phyloP scores from a whole-genome alignment of 2,329 filamentous ascomycete genomes.

The Talaromyces sp. region DNA sequence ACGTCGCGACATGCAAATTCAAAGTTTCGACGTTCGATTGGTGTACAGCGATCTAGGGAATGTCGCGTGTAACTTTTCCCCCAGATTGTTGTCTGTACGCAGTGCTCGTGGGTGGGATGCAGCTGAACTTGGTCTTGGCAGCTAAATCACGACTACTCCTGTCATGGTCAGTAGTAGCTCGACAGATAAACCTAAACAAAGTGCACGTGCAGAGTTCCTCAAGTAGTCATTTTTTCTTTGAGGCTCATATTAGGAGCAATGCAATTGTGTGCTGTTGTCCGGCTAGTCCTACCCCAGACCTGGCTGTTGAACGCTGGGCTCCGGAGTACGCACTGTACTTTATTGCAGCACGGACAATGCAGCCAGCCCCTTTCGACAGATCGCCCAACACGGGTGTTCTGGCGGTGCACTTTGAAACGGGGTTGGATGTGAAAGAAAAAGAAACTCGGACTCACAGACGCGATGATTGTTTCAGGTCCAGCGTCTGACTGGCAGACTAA shows the following conservation, averaged over 20 bases:
- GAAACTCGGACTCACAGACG: neutral
- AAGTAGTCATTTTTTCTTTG: neutral
- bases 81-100: neutral
- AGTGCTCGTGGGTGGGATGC: neutral
- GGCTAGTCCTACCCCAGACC: conserved; percentile 1
- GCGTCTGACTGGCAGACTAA: neutral
- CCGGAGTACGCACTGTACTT: neutral
- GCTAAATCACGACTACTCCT: neutral
- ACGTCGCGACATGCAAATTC: conserved; percentile 19
- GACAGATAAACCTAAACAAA: neutral
- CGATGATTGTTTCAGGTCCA: neutral
- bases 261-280: neutral
- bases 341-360: conserved; percentile 9
- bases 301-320: neutral
- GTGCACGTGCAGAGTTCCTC: neutral
- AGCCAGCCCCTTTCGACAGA: conserved; percentile 8
- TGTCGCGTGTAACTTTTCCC: conserved; percentile 13
- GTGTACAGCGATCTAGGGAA: conserved; percentile 9
- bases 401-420: neutral
- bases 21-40: conserved; percentile 11
- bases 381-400: neutral
- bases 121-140: conserved; percentile 11
- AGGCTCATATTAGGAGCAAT: neutral
- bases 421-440: neutral
- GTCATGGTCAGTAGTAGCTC: conserved; percentile 1